phyloP scores from a whole-genome alignment of 169 alveolate genomes.

The Babesia divergens region DNA sequence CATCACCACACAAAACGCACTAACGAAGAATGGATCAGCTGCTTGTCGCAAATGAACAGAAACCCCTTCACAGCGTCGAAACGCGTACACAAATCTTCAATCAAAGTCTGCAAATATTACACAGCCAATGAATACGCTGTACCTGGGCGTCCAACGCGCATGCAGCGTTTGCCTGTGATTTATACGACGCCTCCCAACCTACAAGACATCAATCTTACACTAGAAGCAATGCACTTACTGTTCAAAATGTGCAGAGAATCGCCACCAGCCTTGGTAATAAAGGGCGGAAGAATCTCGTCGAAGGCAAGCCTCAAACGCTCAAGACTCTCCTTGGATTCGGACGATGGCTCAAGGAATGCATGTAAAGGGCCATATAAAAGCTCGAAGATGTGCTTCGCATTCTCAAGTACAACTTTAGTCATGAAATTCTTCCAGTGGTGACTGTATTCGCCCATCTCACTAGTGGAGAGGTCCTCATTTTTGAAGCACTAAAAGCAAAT shows the following conservation, averaged over 20 bases:
- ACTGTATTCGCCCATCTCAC: constrained; percentile 58
- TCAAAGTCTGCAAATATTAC: constrained; percentile 17
- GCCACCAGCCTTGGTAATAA: constrained; percentile 28
- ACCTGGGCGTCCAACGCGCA: constrained; percentile 58
- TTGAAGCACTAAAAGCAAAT: constrained; percentile 15
- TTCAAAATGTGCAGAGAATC: constrained; percentile 23
- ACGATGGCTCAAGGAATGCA: not conserved
- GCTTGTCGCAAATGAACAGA: constrained; percentile 31
- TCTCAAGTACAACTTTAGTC: constrained; percentile 36
- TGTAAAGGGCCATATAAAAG: constrained; percentile 46
- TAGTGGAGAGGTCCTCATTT: not conserved
- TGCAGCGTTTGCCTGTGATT: not conserved
- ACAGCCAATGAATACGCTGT: not conserved
- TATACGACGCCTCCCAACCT: constrained; percentile 20
- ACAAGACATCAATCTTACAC: not conserved
- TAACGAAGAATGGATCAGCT: constrained; percentile 46
- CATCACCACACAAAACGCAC: not conserved
- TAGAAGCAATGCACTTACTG: constrained; percentile 12
- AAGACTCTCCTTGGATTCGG: constrained; percentile 10
- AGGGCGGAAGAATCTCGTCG: constrained; percentile 43
- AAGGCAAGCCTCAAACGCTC: constrained; percentile 9
- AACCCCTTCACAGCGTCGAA: constrained; percentile 31
- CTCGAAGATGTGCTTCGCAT: constrained; percentile 46
- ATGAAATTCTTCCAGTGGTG: constrained; percentile 48
- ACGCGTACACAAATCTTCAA: constrained; percentile 31